Percentiles rank a stretch among this genome's conserved stretches.
Evolutionary conservation across 2,329 filamentous ascomycete species (phyloP).

Genomic region (Seiridium cupressi): DNA sequence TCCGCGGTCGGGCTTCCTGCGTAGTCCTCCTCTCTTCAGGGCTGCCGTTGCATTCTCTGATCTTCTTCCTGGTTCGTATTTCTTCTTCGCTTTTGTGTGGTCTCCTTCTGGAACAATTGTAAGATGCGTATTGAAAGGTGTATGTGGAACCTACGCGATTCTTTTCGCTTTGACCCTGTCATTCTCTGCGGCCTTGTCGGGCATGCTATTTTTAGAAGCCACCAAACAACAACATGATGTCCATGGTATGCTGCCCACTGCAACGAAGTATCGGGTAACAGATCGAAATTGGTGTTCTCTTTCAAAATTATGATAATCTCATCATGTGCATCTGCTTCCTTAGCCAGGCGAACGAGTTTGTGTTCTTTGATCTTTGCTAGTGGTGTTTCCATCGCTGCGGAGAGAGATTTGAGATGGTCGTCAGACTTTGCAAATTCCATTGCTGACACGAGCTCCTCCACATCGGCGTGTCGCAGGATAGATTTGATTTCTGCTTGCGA

Average conservation of each 20-base stretch:
- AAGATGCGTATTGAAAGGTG: neutral
- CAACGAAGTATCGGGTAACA: neutral
- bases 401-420: neutral
- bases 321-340: neutral
- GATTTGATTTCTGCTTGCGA: neutral
- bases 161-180: neutral
- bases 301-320: neutral
- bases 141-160: neutral
- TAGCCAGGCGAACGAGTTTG: neutral
- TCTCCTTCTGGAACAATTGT: neutral
- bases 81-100: neutral
- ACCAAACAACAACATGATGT: neutral
- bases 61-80: neutral
- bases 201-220: neutral
- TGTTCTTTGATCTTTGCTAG: neutral
- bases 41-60: neutral
- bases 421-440: neutral
- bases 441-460: neutral
- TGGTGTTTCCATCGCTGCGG: neutral
- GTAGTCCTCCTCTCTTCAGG: neutral
- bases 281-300: neutral
- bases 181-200: neutral
- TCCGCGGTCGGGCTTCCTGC: neutral
- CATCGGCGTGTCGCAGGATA: neutral
- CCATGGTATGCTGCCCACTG: neutral